phyloP scores from a whole-genome alignment of 106 monocot genomes.

The Dendrobium nobile region DNA sequence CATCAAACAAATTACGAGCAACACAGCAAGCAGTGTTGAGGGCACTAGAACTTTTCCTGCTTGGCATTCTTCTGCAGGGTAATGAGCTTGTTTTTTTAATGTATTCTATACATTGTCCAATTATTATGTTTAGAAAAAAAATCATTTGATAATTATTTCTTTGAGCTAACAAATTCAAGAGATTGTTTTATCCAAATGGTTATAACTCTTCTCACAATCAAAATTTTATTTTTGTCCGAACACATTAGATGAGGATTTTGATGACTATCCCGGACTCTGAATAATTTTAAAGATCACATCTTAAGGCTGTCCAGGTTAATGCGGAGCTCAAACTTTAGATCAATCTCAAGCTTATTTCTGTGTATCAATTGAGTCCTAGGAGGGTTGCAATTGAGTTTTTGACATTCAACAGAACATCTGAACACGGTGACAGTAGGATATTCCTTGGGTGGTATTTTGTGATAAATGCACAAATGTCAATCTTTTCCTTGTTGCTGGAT shows the following conservation, averaged over 20 bases:
- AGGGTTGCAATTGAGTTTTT: background rate
- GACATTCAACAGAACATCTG: background rate
- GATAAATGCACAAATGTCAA: background rate
- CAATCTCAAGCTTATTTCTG: background rate
- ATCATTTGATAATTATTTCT: background rate
- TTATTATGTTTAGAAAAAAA: background rate
- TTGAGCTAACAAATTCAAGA: background rate
- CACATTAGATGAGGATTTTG: background rate
- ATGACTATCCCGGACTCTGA: background rate
- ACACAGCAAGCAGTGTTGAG: slow-evolving; percentile 49
- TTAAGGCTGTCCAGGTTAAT: background rate
- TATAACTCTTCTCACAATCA: background rate
- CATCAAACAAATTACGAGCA: slow-evolving; percentile 34
- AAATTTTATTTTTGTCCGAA: background rate
- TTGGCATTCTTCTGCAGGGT: slow-evolving; percentile 84
- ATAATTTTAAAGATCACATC: background rate
- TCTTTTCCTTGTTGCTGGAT: background rate
- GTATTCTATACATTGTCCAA: background rate
- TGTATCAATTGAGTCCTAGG: background rate
- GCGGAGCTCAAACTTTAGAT: background rate
- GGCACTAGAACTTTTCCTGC: slow-evolving; percentile 55
- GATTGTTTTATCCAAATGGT: background rate
- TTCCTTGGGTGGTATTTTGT: background rate
- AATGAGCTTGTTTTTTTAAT: slow-evolving; percentile 8
- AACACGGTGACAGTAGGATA: background rate